phyloP scores from a whole-genome alignment of 352 stramenopile species.

The Globisporangium uncinulatum region DNA sequence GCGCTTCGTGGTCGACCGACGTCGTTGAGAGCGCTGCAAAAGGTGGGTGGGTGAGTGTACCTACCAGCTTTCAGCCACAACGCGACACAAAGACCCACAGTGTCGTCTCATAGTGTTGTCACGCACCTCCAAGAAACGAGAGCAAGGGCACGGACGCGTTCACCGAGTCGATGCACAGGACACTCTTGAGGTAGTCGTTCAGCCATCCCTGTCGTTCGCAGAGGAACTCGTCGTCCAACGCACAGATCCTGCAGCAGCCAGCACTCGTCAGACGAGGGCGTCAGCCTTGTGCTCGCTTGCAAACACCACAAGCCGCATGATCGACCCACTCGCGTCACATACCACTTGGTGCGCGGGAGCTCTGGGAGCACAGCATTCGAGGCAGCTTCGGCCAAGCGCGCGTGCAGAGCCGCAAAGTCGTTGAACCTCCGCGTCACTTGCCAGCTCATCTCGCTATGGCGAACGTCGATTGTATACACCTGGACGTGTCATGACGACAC shows the following conservation, averaged over 20 bases:
- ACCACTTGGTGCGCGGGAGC: slow-evolving; percentile 41
- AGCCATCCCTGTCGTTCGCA: slow-evolving; percentile 27
- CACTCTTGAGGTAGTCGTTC: slow-evolving; percentile 36
- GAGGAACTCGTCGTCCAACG: slow-evolving; percentile 34
- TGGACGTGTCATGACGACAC: slow-evolving; percentile 6
- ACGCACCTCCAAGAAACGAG: slow-evolving; percentile 50
- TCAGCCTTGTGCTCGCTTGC: too few relatives aligned
- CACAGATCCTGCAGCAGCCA: slow-evolving; percentile 19
- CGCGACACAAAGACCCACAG: too few relatives aligned
- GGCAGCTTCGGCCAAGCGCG: slow-evolving; percentile 12
- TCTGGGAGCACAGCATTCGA: slow-evolving; percentile 14
- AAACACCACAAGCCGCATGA: neutral
- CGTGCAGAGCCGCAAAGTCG: slow-evolving; percentile 38
- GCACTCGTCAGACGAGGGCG: neutral
- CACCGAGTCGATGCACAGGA: slow-evolving; percentile 36
- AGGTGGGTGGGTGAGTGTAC: too few relatives aligned
- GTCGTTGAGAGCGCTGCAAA: slow-evolving; percentile 24
- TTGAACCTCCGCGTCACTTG: slow-evolving; percentile 36
- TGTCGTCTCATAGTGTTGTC: neutral
- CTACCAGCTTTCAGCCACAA: too few relatives aligned
- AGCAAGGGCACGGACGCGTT: slow-evolving; percentile 37
- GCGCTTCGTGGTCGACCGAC: slow-evolving; percentile 23
- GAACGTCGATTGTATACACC: slow-evolving; percentile 40
- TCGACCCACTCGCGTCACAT: neutral
- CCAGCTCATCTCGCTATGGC: slow-evolving; percentile 34